These are phyloP conservation scores for Boletus eberwhitei DNA, from an alignment of 768 basidiomycete genomes.

Conservation along the genomic window DNA sequence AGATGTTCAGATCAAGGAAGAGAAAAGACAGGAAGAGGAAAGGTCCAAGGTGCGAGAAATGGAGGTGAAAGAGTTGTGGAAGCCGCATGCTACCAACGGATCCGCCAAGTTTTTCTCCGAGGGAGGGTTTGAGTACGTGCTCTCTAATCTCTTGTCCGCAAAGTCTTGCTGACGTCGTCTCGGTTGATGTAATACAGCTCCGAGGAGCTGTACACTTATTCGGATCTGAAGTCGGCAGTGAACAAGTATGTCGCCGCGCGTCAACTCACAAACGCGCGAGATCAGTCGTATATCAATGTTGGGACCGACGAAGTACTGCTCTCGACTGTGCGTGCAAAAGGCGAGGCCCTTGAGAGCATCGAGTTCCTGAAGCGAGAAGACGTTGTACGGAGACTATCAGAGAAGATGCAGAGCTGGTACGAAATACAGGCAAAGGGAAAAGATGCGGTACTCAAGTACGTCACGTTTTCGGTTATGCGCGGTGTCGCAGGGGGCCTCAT, in stretches of 20 bases:
- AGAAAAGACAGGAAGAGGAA: slow-evolving; percentile 48
- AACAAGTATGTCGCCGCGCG: slow-evolving; percentile 61
- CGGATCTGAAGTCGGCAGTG: slow-evolving; percentile 55
- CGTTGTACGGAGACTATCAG: slow-evolving; percentile 46
- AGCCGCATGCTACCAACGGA: slow-evolving; percentile 50
- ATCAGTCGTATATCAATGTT: slow-evolving; percentile 71
- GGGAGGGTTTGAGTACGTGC: slow-evolving; percentile 57
- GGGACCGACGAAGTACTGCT: slow-evolving; percentile 41
- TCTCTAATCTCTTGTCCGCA: neutral
- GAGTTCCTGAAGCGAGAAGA: slow-evolving; percentile 72
- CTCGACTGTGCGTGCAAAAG: slow-evolving; percentile 36
- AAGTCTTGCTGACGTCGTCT: neutral
- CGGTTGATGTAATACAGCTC: slow-evolving; percentile 37
- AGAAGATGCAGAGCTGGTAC: slow-evolving; percentile 78
- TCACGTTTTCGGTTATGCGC: neutral
- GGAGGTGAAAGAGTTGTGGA: slow-evolving; percentile 69
- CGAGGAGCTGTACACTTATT: slow-evolving; percentile 48
- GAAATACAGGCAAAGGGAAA: slow-evolving; percentile 53
- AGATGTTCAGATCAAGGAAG: slow-evolving; percentile 62
- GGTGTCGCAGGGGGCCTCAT: neutral
- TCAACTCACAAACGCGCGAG: slow-evolving; percentile 59
- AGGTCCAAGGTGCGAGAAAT: slow-evolving; percentile 49
- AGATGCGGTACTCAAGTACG: slow-evolving; percentile 61
- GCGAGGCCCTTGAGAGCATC: slow-evolving; percentile 23
- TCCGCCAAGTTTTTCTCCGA: slow-evolving; percentile 61